Evolutionary conservation across 2,329 filamentous ascomycete species (phyloP), one percentile per base, ranked within the genome.

Genomic region (Trichoderma sp.): DNA sequence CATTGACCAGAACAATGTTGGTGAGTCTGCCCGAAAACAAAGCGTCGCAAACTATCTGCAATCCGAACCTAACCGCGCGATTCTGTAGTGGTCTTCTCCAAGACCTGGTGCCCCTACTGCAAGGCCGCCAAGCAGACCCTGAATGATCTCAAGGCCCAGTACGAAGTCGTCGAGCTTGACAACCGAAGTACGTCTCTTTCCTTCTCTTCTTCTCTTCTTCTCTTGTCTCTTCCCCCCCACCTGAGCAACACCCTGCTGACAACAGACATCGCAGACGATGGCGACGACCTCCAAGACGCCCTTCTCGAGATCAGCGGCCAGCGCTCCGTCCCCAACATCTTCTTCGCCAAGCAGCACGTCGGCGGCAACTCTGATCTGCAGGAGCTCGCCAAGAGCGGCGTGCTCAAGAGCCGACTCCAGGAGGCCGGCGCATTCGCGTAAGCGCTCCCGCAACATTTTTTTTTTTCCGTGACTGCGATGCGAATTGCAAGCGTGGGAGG

Each of bases 51-150:
- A 7, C 12, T 39, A 19, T n/a, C 1, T 17, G 3, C 9, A 32
- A 13, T 2, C 13, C 12, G 29, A 35, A 48, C 27, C 39, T 58
- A 35, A 65, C 63, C n/a, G 17, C 2, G 13, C 15, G 17, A n/a
- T 25, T 15, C 1, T 19, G 50, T 10, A 92, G 92, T 95, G 75
- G 92, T 99, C 78, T 99, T 99, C 87, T 94, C 91, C 82, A 99
- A 99, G 85, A 92, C 90, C 17, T 97, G 93, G 84, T 99, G 95
- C 87, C 93, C 94, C 13, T 96, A 97, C 87, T 98, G 94, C 86
- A 85, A 82, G 68, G 84, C 89, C 69, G 89, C 90, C 73, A 98
- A 98, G 89, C 76, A 84, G 67, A 84, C 92, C 60, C 84, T 99
- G 74, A 87, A 84, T 76, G 83, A 88, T 68, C 74, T 89, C 68